Base-by-base conservation (phyloP, 1,284 basidiomycete species). In the Marasmius sp. region DNA sequence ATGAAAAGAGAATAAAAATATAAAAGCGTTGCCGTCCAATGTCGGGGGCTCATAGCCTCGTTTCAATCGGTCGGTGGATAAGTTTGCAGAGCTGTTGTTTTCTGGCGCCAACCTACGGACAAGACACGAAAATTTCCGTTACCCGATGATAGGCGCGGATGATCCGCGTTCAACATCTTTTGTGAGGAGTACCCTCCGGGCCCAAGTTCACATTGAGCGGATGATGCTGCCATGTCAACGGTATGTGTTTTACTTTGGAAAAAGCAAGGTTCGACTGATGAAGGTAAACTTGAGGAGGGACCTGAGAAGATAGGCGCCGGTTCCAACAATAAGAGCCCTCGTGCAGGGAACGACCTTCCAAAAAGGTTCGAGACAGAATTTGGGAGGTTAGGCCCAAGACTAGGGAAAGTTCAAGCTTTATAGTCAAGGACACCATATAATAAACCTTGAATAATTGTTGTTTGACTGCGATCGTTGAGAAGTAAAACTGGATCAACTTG, bases 221-320 rank as follows among this genome's bases (percentile, higher is more conserved):
- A 77, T 70, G 69, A 70, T 70, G 78, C 74, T 81, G 76, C 74
- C 84, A 85, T 86, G 85, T 85, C 85, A 86, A 86, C 85, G 74
- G 68, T 70, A 72, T 75, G 75, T 69, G 71, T 69, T 72, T 76
- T 70, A 72, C 69, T 63, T 67, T 64, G 65, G 60, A 75, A 67
- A 74, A 74, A 76, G 75, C 65, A 70, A 69, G 45, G 62, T 60
- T 66, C 72, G 74, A 74, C 72, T 69, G 68, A 66, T 68, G 62
- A 65, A 43, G 70, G 67, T 68, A 64, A 67, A 48, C 45, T 16
- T 41, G 47, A 39, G 64, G 57, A 59, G 55, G 63, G 69, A 62
- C 67, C 65, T 67, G 70, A 68, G 69, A 27, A 54, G 62, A 68
- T 68, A 68, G 63, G 66, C 61, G 63, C 67, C 66, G 68, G 68